Evolutionary conservation across 1,284 basidiomycete species (phyloP), one percentile per base, ranked within the genome.

Genomic region (Singerocomus rubriflavus): DNA sequence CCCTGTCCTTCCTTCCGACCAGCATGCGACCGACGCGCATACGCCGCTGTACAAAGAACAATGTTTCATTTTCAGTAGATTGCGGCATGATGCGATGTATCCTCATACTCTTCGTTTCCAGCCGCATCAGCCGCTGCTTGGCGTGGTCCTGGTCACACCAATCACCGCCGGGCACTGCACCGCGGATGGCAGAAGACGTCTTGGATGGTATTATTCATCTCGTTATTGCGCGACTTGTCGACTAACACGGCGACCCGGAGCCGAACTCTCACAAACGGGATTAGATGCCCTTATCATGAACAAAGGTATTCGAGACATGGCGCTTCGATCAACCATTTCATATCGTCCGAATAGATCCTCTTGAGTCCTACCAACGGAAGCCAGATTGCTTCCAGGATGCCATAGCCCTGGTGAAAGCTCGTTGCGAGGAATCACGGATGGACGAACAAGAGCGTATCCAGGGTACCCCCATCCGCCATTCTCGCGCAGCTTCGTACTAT

Each of bases 341-440:
- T 46, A 34, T 12, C 34, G 27, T 44, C 38, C 37, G 34, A 52
- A 68, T 21, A 21, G 66, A 60, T 25, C 44, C 50, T 13, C 53
- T 65, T n/a, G 53, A 48, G 16, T 51, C 54, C 0, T 61, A 69
- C 34, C 50, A 55, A 38, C 71, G 68, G 21, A 76, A 73, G 59
- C 76, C 81, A 0, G 85, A 88, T 58, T 88, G 86, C 63, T 88
- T 88, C 65, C 77, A 76, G 33, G 70, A 67, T 33, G 79, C 77
- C 13, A 74, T 80, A 25, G 66, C 62, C 16, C 57, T 59, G 16
- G 76, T 87, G 38, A 75, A 71, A 32, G 56, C 68, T 21, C 74
- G 65, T 26, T 88, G 86, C 49, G 71, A 70, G 16, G 77, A 82
- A 35, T 71, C 83, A 10, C 81, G 84, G 35, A 74, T 80, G 70